Evolutionary conservation across 345 rosid species (phyloP), one percentile per base, ranked within the genome.

Genomic region (Combretum micranthum): DNA sequence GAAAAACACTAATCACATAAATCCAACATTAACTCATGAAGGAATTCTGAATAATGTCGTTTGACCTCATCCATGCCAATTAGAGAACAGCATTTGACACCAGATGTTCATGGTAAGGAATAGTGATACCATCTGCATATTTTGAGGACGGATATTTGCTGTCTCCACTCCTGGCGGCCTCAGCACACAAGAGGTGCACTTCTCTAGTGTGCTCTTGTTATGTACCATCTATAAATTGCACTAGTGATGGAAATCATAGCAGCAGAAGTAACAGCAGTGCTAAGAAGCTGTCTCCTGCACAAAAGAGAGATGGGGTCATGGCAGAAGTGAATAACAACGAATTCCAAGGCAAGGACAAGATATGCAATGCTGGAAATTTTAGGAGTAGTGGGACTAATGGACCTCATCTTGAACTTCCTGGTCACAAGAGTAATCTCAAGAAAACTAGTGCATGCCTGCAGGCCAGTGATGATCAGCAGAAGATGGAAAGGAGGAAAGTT

Each of bases 121-220:
- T 59, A 4, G 26, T 42, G 61, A 39, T 42, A 50, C 22, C 14
- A 19, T 15, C n/a, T 14, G 7, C 44, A 20, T 42, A 15, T 7
- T n/a, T n/a, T 5, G 52, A 6, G 53, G 22, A 21, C 39, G 23
- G 21, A 11, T 47, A 21, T 52, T 48, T 6, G 19, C 44, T 47
- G 25, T 50, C 57, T 22, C 75, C 56, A 72, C 86, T 72, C 72
- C 88, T 87, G 91, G 88, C 87, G 82, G 77, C 81, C 70, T 57
- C 82, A 60, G 77, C 72, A 63, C 79, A 76, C 69, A 81, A 69
- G 58, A 69, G 69, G 76, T 84, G 91, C 85, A 78, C 81, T 32
- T 72, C 80, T 69, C 64, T 80, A 52, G 87, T 84, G 72, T 77
- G 85, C 78, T 77, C 91, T 62, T 87, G 91, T 77, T 82, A 82